Base-by-base conservation (phyloP, 768 basidiomycete species). In the Boletus bicolor region DNA sequence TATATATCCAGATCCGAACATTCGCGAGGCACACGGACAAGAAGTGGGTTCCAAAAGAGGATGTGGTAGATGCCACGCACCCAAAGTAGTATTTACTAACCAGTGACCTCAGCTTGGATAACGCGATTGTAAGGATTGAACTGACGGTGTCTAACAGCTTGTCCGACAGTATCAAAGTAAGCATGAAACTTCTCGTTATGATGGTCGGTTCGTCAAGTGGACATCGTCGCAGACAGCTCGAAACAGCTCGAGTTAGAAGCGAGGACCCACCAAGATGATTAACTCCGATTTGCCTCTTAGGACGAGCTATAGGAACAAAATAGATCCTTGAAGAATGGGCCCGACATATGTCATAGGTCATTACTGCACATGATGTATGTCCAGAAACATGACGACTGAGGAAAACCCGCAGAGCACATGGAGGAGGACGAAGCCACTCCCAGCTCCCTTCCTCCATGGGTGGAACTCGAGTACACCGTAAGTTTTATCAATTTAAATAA, bases 391-490 rank as follows among this genome's bases (percentile, higher is more conserved):
- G 17, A 46, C 14, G 32, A 35, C 56, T 54, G 52, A 65, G n/a
- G 28, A 8, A 37, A 47, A 32, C 38, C 8, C 9, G 19, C 55
- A 92, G 93, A 95, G 61, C 93, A 95, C 67, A 93, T 98, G 89
- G 95, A 98, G 68, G 92, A 94, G 48, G 95, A 98, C 68, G 94
- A 94, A 56, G 77, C 81, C 14, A 81, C 81, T 0, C 76, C 84
- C 1, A 82, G 80, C 61, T 78, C 87, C 4, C 81, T 92, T 41
- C 90, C 90, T 21, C 84, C 82, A 14, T 98, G 96, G 96, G 95
- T 98, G 34, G 82, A 88, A 62, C 82, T 98, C 45, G 96, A 98
- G 78, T 98, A 95, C 68, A 79, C 80, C 64, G 92, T 90, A 54
- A 57, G 80, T 75, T 36, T 26, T 5, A 24, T 12, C n/a, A 24